A percentile compares a stretch with the other conserved stretches of the same genome.
These are phyloP conservation scores for Fraxinus floribunda DNA, from an alignment of 305 asterid species.

Conservation along the genomic window DNA sequence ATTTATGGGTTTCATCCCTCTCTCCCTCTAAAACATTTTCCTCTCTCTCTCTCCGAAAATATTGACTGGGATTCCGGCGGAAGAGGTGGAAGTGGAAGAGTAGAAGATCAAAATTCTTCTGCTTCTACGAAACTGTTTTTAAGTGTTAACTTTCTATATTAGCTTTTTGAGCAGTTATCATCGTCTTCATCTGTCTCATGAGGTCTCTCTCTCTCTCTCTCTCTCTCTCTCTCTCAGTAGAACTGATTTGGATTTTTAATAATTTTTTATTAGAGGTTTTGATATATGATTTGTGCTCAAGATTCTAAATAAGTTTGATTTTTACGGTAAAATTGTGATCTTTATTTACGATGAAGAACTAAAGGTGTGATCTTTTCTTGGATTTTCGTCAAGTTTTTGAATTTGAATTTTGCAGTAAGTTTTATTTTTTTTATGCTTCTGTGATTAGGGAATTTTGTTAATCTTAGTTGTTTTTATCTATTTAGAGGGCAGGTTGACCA, in stretches of 20 bases:
- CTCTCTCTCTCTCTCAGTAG: constrained; percentile 5
- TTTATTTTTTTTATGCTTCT: constrained; percentile 14
- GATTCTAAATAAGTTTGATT: constrained; percentile 8
- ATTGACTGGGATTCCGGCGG: constrained; percentile 60
- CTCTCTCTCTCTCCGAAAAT: not conserved
- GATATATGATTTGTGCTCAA: constrained; percentile 26
- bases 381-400: constrained; percentile 11
- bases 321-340: constrained; percentile 25
- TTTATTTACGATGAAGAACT: constrained; percentile 21
- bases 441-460: constrained; percentile 16
- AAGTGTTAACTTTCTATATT: not conserved
- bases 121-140: constrained; percentile 62
- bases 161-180: constrained; percentile 13
- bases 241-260: constrained; percentile 33
- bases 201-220: constrained; percentile 39
- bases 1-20: not conserved
- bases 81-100: constrained; percentile 82
- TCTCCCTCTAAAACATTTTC: not conserved
- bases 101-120: constrained; percentile 69
- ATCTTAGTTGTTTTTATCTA: not conserved
- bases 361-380: constrained; percentile 40
- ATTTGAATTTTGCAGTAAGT: constrained; percentile 20
- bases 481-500: constrained; percentile 31
- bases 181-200: constrained; percentile 36
- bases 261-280: constrained; percentile 10